A percentile compares a stretch with the other conserved stretches of the same genome.
Conservation (phyloP, 768 basidiomycete species). For the Hygrocybe punicea region DNA sequence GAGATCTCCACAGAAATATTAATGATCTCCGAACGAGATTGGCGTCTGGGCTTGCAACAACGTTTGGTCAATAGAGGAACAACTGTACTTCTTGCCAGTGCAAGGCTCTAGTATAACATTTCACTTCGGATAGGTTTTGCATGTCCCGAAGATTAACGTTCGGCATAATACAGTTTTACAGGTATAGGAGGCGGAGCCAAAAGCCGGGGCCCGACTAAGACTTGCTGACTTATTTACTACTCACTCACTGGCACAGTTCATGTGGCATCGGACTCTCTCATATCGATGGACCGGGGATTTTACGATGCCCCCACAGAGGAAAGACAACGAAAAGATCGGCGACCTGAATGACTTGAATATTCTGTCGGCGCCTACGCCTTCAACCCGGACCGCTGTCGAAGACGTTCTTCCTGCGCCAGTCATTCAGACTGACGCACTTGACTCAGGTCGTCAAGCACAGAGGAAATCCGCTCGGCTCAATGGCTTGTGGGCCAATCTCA, state of each 20-base stretch:
- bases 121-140: not conserved
- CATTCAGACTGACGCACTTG: conserved; percentile 26
- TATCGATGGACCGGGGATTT: conserved; percentile 12
- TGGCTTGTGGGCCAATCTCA: conserved; percentile 49
- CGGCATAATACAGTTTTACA: too few species aligned
- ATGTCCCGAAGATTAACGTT: not conserved
- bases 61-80: too few species aligned
- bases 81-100: too few species aligned
- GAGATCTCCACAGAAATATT: too few species aligned
- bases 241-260: not conserved
- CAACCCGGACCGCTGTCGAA: not conserved
- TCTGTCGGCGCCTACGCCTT: too few species aligned
- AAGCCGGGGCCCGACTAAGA: too few species aligned
- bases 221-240: too few species aligned
- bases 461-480: conserved; percentile 39
- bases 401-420: conserved; percentile 44
- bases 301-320: conserved; percentile 6
- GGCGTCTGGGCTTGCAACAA: too few species aligned
- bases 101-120: too few species aligned
- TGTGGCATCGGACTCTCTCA: not conserved
- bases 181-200: not conserved
- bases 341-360: too few species aligned
- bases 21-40: too few species aligned
- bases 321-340: not conserved
- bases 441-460: conserved; percentile 18